Base-by-base conservation (phyloP, 306 rosid species). In the Purshia tridentata region DNA sequence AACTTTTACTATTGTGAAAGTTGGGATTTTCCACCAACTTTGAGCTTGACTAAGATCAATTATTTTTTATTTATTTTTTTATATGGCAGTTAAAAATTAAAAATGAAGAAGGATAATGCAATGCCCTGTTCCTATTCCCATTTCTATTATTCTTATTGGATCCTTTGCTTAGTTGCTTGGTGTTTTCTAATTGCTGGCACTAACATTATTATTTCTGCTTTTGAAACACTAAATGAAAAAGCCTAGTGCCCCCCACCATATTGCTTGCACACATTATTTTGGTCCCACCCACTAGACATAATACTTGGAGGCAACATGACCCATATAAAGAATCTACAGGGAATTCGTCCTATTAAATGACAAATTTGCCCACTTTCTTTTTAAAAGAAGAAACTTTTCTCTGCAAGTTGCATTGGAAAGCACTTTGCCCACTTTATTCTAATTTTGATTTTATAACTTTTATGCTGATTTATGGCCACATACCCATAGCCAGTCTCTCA, bases 371-470 rank as follows among this genome's bases (percentile, higher is more conserved):
- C 84, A 81, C 79, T 65, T 71, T 66, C 72, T 67, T 35, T 48
- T 12, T 12, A 14, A 75, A 67, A 42, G 29, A 50, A 46, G n/a
- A 69, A 75, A 73, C 84, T 81, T 82, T 78, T 65, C 16, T 75
- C 16, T 75, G 87, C 82, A 81, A 81, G 72, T 88, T 88, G 88
- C 80, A 63, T 48, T 20, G 75, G 76, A 72, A 70, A 76, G 77
- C 88, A 80, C 86, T 79, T 55, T 19, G 19, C 52, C 73, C n/a
- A 49, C 87, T 80, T 82, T 74, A 75, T 84, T 87, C 78, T 72
- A 73, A 74, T 71, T 84, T 71, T 71, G 22, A 54, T 70, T 14
- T 5, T 19, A 45, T 20, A 70, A 41, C 70, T 64, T 76, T 55
- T 69, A 39, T 56, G 64, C 76, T 75, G 70, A 86, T 67, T 73